Percentiles rank a stretch among this genome's conserved stretches.
These are phyloP conservation scores for Hygrophorus russula DNA, from an alignment of 768 basidiomycete species.

Conservation along the genomic window DNA sequence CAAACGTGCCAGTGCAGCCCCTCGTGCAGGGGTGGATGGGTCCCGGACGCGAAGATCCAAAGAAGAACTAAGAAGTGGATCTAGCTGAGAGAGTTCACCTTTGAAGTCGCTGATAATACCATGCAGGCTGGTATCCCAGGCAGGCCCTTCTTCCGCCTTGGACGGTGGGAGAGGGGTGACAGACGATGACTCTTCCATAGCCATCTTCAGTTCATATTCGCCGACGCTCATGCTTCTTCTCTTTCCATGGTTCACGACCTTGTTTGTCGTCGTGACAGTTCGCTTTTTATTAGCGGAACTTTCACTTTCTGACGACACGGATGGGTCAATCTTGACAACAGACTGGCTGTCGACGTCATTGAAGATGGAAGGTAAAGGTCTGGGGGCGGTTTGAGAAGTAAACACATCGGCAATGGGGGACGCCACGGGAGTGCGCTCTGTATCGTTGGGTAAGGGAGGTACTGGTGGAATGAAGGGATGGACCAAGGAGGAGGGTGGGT, in stretches of 20 bases:
- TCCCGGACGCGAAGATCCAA: conserved; percentile 59
- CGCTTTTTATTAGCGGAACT: conserved; percentile 17
- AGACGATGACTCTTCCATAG: conserved; percentile 24
- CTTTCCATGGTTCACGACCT: conserved; percentile 23
- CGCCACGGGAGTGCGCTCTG: conserved; percentile 23
- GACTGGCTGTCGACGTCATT: conserved; percentile 40
- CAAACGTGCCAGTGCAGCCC: conserved; percentile 22
- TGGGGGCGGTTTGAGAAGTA: conserved; percentile 28
- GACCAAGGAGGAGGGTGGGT: conserved; percentile 22
- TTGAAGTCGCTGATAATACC: conserved; percentile 66
- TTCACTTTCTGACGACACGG: conserved; percentile 19
- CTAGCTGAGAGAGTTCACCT: conserved; percentile 59
- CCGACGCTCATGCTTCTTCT: conserved; percentile 69
- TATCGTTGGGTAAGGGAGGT: conserved; percentile 36
- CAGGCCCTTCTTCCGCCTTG: conserved; percentile 9
- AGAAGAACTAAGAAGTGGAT: conserved; percentile 36
- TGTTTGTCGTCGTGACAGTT: conserved; percentile 11
- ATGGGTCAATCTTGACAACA: conserved; percentile 43
- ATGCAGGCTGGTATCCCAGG: conserved; percentile 32
- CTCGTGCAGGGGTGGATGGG: conserved; percentile 48
- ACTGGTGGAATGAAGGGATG: conserved; percentile 40
- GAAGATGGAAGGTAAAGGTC: conserved; percentile 56
- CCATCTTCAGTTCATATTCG: conserved; percentile 45
- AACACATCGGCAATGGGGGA: conserved; percentile 47
- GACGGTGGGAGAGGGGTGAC: conserved; percentile 25